Conservation (phyloP, 2,329 filamentous ascomycete genomes). For the Trichoderma asperellum region DNA sequence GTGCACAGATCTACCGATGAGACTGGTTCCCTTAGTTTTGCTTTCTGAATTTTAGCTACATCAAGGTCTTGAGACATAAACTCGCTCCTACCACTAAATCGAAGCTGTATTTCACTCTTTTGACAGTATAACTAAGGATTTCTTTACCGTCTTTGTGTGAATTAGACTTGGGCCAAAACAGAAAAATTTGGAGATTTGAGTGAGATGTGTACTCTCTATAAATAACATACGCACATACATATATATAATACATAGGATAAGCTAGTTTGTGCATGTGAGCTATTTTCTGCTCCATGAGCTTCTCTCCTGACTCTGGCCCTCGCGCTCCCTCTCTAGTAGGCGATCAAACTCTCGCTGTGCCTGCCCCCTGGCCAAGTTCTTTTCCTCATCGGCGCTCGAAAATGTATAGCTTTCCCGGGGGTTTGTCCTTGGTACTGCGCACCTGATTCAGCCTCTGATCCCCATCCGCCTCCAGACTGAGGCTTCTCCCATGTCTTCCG, state of each 20-base stretch:
- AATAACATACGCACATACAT: background rate
- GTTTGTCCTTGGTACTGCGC: constrained; percentile 30
- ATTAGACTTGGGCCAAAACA: background rate
- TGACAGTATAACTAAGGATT: background rate
- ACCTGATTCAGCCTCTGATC: constrained; percentile 36
- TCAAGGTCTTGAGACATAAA: background rate
- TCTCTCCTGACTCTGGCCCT: constrained; percentile 37
- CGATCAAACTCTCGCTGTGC: constrained; percentile 57
- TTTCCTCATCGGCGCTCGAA: constrained; percentile 44
- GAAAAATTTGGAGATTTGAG: background rate
- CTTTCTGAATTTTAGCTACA: background rate
- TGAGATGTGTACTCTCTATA: background rate
- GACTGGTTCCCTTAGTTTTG: background rate
- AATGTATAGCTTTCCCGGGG: constrained; percentile 42
- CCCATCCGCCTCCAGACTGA: constrained; percentile 30
- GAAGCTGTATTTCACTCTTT: background rate
- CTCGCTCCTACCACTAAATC: background rate
- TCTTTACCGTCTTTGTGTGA: background rate
- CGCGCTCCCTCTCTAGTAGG: constrained; percentile 52
- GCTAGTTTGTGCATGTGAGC: background rate
- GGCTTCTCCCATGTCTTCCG: constrained; percentile 31
- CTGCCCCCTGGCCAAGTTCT: constrained; percentile 46
- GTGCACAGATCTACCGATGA: constrained; percentile 3
- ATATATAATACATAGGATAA: constrained; percentile 1
- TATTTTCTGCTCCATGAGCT: constrained; percentile 36